Percentiles rank a stretch among this genome's conserved stretches.
These are phyloP conservation scores for Coelastrella sp. DNA, from an alignment of 139 green algal species.

Conservation along the genomic window DNA sequence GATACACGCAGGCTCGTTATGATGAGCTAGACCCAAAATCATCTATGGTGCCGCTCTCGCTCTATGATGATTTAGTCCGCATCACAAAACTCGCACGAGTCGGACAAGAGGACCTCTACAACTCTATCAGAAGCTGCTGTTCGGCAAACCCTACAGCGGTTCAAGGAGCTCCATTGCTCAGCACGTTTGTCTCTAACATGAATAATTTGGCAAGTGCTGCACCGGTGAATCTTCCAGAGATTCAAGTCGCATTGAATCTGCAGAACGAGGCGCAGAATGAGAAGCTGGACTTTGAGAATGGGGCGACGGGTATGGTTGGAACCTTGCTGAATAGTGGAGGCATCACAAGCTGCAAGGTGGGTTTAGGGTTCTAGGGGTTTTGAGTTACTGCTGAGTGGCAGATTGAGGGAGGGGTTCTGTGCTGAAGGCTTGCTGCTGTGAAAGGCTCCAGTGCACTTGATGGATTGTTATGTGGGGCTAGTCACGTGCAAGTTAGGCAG, in stretches of 20 bases:
- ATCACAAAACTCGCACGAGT: constrained; percentile 15
- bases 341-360: constrained; percentile 18
- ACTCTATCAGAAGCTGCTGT: not conserved
- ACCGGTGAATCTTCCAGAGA: constrained; percentile 10
- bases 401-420: too few relatives aligned
- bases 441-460: too few relatives aligned
- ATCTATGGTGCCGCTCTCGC: not conserved
- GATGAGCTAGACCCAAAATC: not conserved
- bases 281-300: not conserved
- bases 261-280: not conserved
- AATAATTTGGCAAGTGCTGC: not conserved
- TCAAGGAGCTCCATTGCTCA: not conserved
- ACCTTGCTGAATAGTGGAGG: constrained; percentile 30
- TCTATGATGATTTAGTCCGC: constrained; percentile 2
- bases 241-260: constrained; percentile 10
- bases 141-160: not conserved
- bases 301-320: not conserved
- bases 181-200: not conserved
- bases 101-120: constrained; percentile 9
- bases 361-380: not conserved
- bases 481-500: too few relatives aligned
- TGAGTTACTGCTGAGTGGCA: too few relatives aligned
- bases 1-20: not conserved
- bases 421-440: too few relatives aligned
- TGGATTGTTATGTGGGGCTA: too few relatives aligned